phyloP scores from a whole-genome alignment of 306 rosid genomes.

The Sicyos baderoa region DNA sequence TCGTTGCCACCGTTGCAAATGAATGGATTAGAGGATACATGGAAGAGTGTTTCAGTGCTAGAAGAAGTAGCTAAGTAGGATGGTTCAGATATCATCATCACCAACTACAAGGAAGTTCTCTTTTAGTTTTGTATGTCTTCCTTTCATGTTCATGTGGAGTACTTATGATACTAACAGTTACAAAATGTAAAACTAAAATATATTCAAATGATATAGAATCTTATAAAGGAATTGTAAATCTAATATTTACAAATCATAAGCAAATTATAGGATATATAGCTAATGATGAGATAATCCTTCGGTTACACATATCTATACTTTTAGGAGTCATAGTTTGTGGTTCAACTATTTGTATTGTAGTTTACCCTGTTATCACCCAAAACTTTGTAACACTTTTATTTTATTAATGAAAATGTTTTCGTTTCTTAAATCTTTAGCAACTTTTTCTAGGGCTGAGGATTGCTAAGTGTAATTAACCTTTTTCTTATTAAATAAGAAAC shows the following conservation, averaged over 20 bases:
- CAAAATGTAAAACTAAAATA: conserved; percentile 9
- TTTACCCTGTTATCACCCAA: too few species aligned
- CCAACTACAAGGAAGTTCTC: conserved; percentile 13
- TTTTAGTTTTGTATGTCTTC: not conserved
- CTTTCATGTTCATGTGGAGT: not conserved
- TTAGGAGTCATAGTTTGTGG: too few species aligned
- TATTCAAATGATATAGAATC: conserved; percentile 5
- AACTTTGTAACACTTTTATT: too few species aligned
- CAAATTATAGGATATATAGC: too few species aligned
- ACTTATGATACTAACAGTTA: conserved; percentile 8
- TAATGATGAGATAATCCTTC: too few species aligned
- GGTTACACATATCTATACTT: too few species aligned
- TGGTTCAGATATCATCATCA: too few species aligned
- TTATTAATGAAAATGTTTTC: too few species aligned
- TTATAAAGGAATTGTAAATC: conserved; percentile 1
- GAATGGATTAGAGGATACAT: conserved; percentile 51
- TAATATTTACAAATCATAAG: not conserved
- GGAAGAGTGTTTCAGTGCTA: conserved; percentile 56
- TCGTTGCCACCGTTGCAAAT: conserved; percentile 79
- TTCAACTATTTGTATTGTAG: too few species aligned
- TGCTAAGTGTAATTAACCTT: not conserved
- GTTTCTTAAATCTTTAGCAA: too few species aligned
- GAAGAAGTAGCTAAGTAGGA: conserved; percentile 63
- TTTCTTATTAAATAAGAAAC: too few species aligned
- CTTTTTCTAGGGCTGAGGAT: not conserved